These are phyloP conservation scores for Pseudogymnoascus sp. DNA, from an alignment of 2,329 filamentous ascomycete genomes.

Conservation along the genomic window DNA sequence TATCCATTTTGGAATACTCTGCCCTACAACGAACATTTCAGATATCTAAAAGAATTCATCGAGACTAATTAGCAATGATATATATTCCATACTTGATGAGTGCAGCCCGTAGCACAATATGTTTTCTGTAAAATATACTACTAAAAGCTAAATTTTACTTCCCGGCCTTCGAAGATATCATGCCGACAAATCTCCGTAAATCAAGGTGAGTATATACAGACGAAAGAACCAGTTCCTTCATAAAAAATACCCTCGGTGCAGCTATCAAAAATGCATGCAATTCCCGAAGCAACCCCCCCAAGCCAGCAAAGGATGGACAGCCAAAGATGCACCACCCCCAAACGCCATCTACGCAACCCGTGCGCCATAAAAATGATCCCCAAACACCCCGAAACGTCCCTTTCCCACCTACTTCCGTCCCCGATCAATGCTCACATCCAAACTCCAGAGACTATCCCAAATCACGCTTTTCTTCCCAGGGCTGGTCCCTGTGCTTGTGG, in stretches of 20 bases:
- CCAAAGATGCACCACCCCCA: background rate
- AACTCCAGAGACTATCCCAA: conserved; percentile 56
- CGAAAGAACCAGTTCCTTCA: background rate
- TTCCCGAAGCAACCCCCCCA: background rate
- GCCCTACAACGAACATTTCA: background rate
- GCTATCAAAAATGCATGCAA: background rate
- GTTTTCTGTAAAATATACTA: background rate
- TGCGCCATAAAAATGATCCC: background rate
- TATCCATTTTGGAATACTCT: background rate
- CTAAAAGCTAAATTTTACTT: background rate
- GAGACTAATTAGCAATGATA: background rate
- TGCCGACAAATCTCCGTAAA: background rate
- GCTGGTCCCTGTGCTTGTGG: conserved; percentile 31
- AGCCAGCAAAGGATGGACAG: background rate
- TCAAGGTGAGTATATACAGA: background rate
- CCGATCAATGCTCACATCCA: conserved; percentile 51
- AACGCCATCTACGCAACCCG: background rate
- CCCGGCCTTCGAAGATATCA: background rate
- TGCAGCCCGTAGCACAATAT: background rate
- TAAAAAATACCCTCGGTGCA: background rate
- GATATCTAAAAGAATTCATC: background rate
- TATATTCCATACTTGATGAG: background rate
- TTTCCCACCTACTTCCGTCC: conserved; percentile 14
- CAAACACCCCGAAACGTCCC: background rate
- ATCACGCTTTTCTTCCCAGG: conserved; percentile 47